These are phyloP conservation scores for Yamadazyma diddensiae DNA, from an alignment of 1,139 yeast genomes.

Conservation along the genomic window DNA sequence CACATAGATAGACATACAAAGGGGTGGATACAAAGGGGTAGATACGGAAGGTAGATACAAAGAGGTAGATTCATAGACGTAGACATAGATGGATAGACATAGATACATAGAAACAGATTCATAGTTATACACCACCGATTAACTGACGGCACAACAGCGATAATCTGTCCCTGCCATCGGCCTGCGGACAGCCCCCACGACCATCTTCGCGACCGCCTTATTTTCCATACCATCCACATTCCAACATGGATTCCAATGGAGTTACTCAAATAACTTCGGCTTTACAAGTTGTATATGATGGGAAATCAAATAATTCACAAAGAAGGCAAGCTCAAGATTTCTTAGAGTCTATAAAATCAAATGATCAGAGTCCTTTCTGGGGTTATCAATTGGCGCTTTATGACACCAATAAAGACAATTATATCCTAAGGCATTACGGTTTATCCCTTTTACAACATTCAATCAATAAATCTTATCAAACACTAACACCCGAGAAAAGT, in stretches of 20 bases:
- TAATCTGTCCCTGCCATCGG: too few species aligned
- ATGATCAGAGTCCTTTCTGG: conserved; percentile 87
- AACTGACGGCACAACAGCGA: too few species aligned
- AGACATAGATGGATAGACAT: too few species aligned
- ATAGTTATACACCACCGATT: too few species aligned
- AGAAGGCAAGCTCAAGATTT: conserved; percentile 70
- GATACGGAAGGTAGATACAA: too few species aligned
- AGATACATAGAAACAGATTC: too few species aligned
- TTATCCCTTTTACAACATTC: conserved; percentile 75
- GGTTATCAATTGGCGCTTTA: conserved; percentile 80
- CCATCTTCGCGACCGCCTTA: too few species aligned
- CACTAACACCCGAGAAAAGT: conserved; percentile 62
- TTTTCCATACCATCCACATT: too few species aligned
- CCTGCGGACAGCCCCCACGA: too few species aligned
- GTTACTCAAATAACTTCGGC: conserved; percentile 72
- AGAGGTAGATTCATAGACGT: too few species aligned
- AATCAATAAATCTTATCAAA: conserved; percentile 51
- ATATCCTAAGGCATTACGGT: conserved; percentile 87
- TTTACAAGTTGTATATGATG: conserved; percentile 72
- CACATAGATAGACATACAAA: too few species aligned
- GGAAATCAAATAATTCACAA: conserved; percentile 61
- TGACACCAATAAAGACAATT: conserved; percentile 58
- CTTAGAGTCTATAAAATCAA: conserved; percentile 69
- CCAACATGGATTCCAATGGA: conserved; percentile 65
- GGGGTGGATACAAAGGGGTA: too few species aligned